A percentile compares a stretch with the other conserved stretches of the same genome.
These are phyloP conservation scores for Zychaea mexicana DNA, from an alignment of 371 early-diverging fungal genomes.

Conservation along the genomic window DNA sequence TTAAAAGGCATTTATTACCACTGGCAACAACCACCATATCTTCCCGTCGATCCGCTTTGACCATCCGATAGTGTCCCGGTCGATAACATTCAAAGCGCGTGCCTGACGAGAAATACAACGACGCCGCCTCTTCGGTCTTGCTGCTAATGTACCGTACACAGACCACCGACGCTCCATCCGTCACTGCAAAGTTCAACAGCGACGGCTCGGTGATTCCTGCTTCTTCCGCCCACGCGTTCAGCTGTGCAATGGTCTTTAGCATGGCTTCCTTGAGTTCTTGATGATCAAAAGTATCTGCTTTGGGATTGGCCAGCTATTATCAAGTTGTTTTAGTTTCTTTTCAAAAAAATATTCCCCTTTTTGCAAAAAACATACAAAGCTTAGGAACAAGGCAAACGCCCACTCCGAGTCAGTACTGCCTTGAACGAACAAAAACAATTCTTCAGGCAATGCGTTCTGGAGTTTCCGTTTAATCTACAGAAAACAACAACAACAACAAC, in stretches of 20 bases:
- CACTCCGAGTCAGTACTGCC: conserved; percentile 89
- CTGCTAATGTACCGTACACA: conserved; percentile 82
- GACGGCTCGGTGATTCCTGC: conserved; percentile 64
- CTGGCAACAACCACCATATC: conserved; percentile 84
- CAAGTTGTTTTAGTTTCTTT: no score
- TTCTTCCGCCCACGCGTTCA: conserved; percentile 73
- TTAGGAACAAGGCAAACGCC: conserved; percentile 87
- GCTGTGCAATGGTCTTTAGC: conserved; percentile 71
- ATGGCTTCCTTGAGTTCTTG: conserved; percentile 72
- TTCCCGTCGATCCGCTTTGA: conserved; percentile 80
- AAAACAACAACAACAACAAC: background rate
- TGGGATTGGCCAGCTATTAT: conserved; percentile 58
- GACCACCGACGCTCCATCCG: conserved; percentile 79
- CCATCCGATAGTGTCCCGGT: conserved; percentile 77
- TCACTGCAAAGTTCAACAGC: conserved; percentile 86
- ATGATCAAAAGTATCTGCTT: conserved; percentile 50
- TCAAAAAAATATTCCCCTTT: no score
- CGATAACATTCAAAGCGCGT: conserved; percentile 62
- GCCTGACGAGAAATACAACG: conserved; percentile 82
- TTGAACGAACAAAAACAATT: conserved; percentile 70
- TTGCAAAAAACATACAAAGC: conserved; percentile 47
- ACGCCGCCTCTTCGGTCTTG: conserved; percentile 70
- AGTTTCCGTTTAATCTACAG: conserved; percentile 73
- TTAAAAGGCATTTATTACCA: conserved; percentile 34
- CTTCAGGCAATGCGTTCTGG: conserved; percentile 66